These are phyloP conservation scores for Halophytophthora batemanensis DNA, from an alignment of 352 stramenopile species.

Conservation along the genomic window DNA sequence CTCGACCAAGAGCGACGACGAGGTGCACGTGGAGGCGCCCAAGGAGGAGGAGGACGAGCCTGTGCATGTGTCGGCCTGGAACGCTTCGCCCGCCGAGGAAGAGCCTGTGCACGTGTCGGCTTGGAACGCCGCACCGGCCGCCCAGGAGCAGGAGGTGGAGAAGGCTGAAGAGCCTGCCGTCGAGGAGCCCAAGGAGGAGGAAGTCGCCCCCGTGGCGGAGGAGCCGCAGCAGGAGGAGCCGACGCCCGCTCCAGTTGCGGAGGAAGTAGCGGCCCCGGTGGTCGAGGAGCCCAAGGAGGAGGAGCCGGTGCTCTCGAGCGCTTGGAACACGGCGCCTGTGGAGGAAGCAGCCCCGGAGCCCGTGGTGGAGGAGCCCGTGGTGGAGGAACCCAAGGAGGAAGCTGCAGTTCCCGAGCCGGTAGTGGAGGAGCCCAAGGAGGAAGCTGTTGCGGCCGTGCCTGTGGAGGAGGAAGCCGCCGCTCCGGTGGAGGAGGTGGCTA, in stretches of 20 bases:
- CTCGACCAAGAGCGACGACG: background rate
- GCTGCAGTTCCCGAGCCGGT: constrained; percentile 10
- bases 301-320: constrained; percentile 13
- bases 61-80: constrained; percentile 15
- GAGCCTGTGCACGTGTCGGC: constrained; percentile 14
- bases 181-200: constrained; percentile 1
- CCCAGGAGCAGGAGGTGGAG: constrained; percentile 1
- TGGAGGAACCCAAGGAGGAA: constrained; percentile 1
- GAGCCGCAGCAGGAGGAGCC: background rate
- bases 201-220: constrained; percentile 8
- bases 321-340: constrained; percentile 40
- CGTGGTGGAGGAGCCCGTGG: constrained; percentile 1
- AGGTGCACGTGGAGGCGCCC: background rate
- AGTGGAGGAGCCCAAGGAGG: constrained; percentile 20
- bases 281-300: constrained; percentile 8
- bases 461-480: constrained; percentile 15
- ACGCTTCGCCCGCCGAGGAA: constrained; percentile 5
- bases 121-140: constrained; percentile 1
- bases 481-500: constrained; percentile 7
- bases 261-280: constrained; percentile 2
- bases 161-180: background rate
- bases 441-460: constrained; percentile 5
- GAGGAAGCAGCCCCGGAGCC: constrained; percentile 22
- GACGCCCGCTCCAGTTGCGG: background rate
- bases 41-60: constrained; percentile 4